phyloP scores from a whole-genome alignment of 2,329 filamentous ascomycete genomes.

The Colletotrichum liriopes region DNA sequence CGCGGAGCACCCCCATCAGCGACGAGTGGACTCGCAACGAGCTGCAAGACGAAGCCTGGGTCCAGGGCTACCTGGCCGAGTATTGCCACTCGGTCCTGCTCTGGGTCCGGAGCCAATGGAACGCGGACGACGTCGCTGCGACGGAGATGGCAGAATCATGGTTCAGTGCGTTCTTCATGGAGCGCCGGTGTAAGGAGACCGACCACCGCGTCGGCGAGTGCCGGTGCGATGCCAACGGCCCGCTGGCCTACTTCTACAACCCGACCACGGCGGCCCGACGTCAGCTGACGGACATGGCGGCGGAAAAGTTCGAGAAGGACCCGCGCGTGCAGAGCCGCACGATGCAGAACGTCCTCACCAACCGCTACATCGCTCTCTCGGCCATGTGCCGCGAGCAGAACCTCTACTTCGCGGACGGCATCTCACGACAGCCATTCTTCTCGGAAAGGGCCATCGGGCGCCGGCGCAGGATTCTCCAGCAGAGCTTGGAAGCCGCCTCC shows the following conservation, averaged over 20 bases:
- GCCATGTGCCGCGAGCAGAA: conserved; percentile 15
- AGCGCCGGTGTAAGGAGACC: conserved; percentile 41
- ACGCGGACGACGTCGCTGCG: background rate
- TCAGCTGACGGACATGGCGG: conserved; percentile 23
- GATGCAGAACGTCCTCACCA: conserved; percentile 7
- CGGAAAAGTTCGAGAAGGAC: conserved; percentile 6
- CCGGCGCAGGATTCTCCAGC: conserved; percentile 17
- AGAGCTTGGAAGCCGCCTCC: background rate
- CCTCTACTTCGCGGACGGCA: conserved; percentile 29
- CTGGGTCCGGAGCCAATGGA: conserved; percentile 15
- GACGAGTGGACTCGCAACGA: conserved; percentile 32
- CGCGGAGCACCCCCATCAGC: conserved; percentile 18
- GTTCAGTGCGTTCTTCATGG: conserved; percentile 31
- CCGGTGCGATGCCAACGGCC: conserved; percentile 38
- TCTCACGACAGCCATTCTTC: conserved; percentile 32
- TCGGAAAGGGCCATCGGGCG: conserved; percentile 13
- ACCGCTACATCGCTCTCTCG: conserved; percentile 15
- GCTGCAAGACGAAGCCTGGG: conserved; percentile 32
- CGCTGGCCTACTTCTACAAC: conserved; percentile 38
- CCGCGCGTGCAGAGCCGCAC: background rate
- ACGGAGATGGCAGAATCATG: conserved; percentile 13
- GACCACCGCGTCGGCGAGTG: conserved; percentile 28
- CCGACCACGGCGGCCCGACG: conserved; percentile 37
- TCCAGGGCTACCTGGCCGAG: conserved; percentile 24
- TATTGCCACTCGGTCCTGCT: conserved; percentile 14